Percentiles rank a stretch among this genome's conserved stretches.
These are phyloP conservation scores for Marasmius fiardii DNA, from an alignment of 1,284 basidiomycete species.

Conservation along the genomic window DNA sequence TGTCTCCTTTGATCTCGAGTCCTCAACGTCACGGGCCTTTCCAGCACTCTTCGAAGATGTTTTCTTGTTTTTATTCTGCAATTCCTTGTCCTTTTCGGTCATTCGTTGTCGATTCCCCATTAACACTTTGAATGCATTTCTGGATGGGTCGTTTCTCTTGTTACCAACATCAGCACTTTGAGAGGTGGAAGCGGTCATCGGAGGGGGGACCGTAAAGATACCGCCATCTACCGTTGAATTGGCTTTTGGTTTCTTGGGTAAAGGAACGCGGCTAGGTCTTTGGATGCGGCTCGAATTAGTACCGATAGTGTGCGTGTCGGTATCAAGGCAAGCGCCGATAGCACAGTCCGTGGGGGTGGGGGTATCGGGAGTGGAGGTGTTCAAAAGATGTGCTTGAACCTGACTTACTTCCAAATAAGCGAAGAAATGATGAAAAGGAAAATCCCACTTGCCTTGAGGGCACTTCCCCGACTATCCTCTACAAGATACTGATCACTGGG, in stretches of 20 bases:
- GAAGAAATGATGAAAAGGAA: too few relatives aligned
- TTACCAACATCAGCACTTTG: neutral
- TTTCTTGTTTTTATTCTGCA: neutral
- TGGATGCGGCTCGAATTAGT: neutral
- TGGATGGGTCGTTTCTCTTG: neutral
- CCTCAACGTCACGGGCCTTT: neutral
- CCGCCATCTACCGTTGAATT: constrained; percentile 17
- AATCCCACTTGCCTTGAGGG: neutral
- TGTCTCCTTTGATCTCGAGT: neutral
- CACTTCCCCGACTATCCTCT: constrained; percentile 5
- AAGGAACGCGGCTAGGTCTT: neutral
- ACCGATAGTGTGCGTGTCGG: neutral
- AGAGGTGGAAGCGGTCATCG: neutral
- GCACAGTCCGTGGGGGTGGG: neutral
- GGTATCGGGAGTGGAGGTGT: neutral
- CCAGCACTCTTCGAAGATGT: neutral
- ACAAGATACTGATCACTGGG: constrained; percentile 16
- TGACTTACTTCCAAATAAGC: too few relatives aligned
- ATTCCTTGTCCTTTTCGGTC: neutral
- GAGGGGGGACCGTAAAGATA: constrained; percentile 1
- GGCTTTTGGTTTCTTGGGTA: neutral
- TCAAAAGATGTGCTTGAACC: too few relatives aligned
- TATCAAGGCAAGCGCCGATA: neutral
- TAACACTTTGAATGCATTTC: neutral
- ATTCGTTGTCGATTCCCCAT: neutral